These are phyloP conservation scores for Alloteropsis angusta DNA, from an alignment of 202 grass and related monocot genomes.

Conservation along the genomic window DNA sequence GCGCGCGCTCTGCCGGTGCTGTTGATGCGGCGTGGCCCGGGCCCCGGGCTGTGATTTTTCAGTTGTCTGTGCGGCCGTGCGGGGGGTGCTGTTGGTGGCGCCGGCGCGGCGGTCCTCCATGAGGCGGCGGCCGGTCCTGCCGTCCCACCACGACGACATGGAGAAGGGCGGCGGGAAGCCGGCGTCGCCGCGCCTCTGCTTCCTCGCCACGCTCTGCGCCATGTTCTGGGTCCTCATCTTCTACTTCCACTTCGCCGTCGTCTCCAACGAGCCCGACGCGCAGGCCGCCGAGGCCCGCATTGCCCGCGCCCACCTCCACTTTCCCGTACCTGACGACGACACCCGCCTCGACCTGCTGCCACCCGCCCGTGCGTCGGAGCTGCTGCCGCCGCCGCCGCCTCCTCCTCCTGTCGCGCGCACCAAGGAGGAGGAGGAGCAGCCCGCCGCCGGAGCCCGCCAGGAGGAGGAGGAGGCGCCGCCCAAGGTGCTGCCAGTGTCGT, in stretches of 20 bases:
- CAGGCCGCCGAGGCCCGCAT: slow-evolving; percentile 6
- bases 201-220: slow-evolving; percentile 61
- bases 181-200: slow-evolving; percentile 61
- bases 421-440: background rate
- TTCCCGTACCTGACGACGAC: background rate
- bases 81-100: background rate
- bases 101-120: slow-evolving; percentile 18
- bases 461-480: background rate
- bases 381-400: too few relatives aligned
- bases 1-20: background rate
- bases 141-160: slow-evolving; percentile 51
- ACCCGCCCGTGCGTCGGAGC: background rate
- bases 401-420: background rate
- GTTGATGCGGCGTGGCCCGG: slow-evolving; percentile 1
- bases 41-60: background rate
- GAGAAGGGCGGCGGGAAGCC: slow-evolving; percentile 60
- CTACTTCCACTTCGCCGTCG: slow-evolving; percentile 77
- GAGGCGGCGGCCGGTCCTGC: slow-evolving; percentile 57
- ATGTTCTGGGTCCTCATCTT: slow-evolving; percentile 97
- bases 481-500: background rate
- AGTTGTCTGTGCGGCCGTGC: background rate
- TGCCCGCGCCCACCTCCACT: background rate
- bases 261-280: slow-evolving; percentile 28
- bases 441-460: background rate
- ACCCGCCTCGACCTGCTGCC: background rate